phyloP scores from a whole-genome alignment of 2,329 filamentous ascomycete genomes.

The Aspergillus latus region DNA sequence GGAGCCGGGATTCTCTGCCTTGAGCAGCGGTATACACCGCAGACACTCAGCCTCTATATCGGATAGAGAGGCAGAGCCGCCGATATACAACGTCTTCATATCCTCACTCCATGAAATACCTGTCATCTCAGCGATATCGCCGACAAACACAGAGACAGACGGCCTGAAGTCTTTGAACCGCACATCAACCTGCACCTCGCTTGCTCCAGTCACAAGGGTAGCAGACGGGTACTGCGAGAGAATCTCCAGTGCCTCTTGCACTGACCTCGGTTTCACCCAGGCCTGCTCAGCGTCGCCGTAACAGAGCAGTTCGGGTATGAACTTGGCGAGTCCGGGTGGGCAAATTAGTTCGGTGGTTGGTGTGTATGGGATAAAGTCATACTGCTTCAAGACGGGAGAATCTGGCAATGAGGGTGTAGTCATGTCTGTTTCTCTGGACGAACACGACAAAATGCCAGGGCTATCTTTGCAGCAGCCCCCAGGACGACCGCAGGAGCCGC shows the following conservation, averaged over 20 bases:
- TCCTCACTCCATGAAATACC: constrained; percentile 64
- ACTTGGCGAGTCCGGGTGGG: constrained; percentile 72
- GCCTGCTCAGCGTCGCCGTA: constrained; percentile 84
- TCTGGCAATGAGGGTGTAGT: neutral
- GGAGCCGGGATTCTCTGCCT: constrained; percentile 50
- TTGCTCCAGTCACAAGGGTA: constrained; percentile 85
- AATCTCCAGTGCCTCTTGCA: constrained; percentile 79
- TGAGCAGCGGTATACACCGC: constrained; percentile 49
- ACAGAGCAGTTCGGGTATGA: constrained; percentile 71
- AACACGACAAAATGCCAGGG: constrained; percentile 1
- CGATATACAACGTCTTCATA: constrained; percentile 33
- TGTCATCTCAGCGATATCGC: constrained; percentile 79
- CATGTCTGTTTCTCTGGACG: constrained; percentile 9
- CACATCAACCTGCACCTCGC: constrained; percentile 88
- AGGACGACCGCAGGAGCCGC: constrained; percentile 26
- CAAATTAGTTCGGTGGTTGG: constrained; percentile 88
- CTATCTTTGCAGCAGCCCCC: constrained; percentile 29
- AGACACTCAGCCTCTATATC: constrained; percentile 76
- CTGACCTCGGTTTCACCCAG: constrained; percentile 78
- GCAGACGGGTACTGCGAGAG: constrained; percentile 75
- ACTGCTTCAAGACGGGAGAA: constrained; percentile 47
- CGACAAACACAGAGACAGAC: constrained; percentile 78
- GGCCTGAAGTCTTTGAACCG: constrained; percentile 89
- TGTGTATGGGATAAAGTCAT: constrained; percentile 83
- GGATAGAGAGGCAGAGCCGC: constrained; percentile 79